Base-by-base conservation (phyloP, 345 rosid species). In the Eucalyptus polybractea region DNA sequence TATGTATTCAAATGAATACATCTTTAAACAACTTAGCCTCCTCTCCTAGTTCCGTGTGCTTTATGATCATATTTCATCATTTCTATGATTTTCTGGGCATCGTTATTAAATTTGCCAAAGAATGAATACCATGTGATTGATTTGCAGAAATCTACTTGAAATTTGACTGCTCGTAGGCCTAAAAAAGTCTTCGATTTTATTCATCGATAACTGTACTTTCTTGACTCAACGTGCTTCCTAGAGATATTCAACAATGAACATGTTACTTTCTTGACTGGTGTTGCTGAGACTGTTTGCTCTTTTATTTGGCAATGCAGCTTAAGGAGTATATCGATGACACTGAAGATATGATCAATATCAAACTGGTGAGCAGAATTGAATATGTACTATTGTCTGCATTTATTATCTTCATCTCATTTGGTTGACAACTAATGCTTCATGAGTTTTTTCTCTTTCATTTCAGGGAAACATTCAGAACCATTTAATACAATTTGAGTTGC, bases 321-420 rank as follows among this genome's bases (percentile, higher is more conserved):
- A 97, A 97, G 91, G 99, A 97, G 90, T 97, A 97, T 90, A 97
- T 97, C 62, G 99, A 97, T 92, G 99, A 97, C 91, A 97, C 99
- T 16, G 99, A 97, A 93, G 99, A 96, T 93, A 90, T 97, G 86
- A 97, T 97, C 94, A 97, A 97, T 93, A 96, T 97, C 56, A 97
- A 97, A 92, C 93, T 98, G 96, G 99, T 97, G 91, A 91, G 91
- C 29, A 58, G 80, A 50, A 54, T 76, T 17, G 33, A 89, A 29
- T 54, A 85, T 29, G 53, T 58, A 86, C 80, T 58, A 31, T 33
- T 44, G 22, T 50, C 22, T 87, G 80, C 33, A 69, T 62, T 29
- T 51, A 67, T 54, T 37, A 31, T 86, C 49, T 89, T 67, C 29
- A 31, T 88, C 10, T n/a, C 37, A 7, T 33, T 50, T 33, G 62